These are phyloP conservation scores for Papiliotrema fonsecae DNA, from an alignment of 1,284 basidiomycete species.

Conservation along the genomic window DNA sequence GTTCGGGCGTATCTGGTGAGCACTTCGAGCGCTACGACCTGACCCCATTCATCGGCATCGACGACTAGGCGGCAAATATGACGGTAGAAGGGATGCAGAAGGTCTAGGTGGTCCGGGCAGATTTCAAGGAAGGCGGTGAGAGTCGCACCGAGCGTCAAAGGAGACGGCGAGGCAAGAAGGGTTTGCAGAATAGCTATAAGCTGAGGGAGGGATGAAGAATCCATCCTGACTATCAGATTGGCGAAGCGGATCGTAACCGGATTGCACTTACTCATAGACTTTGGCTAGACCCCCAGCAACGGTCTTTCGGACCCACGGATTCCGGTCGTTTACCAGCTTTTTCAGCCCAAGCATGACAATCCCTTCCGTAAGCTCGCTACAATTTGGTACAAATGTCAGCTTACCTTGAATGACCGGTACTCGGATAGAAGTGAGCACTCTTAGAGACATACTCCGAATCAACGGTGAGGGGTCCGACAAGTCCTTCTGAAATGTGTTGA, in stretches of 20 bases:
- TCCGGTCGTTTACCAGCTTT: slow-evolving; percentile 83
- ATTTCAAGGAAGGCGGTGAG: slow-evolving; percentile 77
- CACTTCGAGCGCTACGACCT: slow-evolving; percentile 72
- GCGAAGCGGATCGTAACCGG: slow-evolving; percentile 1
- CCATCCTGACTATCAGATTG: slow-evolving; percentile 56
- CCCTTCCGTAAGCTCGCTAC: slow-evolving; percentile 31
- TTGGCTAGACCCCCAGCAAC: slow-evolving; percentile 86
- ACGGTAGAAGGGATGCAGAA: slow-evolving; percentile 84
- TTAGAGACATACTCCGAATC: slow-evolving; percentile 86
- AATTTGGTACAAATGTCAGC: background rate
- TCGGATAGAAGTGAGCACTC: slow-evolving; percentile 88
- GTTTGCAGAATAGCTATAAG: slow-evolving; percentile 69
- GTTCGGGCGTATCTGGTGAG: slow-evolving; percentile 75
- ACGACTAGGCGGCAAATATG: slow-evolving; percentile 75
- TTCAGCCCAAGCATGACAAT: slow-evolving; percentile 84
- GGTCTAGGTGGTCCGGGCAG: slow-evolving; percentile 75
- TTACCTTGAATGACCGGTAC: slow-evolving; percentile 73
- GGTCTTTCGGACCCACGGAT: slow-evolving; percentile 88
- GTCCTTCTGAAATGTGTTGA: slow-evolving; percentile 99
- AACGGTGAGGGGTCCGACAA: slow-evolving; percentile 86
- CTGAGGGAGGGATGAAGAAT: slow-evolving; percentile 63
- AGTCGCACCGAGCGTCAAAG: slow-evolving; percentile 81
- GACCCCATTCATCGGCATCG: slow-evolving; percentile 96
- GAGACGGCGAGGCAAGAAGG: slow-evolving; percentile 75
- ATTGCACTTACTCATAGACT: slow-evolving; percentile 63